phyloP scores from a whole-genome alignment of 129 eudicot genomes.

The Apium graveolens region DNA sequence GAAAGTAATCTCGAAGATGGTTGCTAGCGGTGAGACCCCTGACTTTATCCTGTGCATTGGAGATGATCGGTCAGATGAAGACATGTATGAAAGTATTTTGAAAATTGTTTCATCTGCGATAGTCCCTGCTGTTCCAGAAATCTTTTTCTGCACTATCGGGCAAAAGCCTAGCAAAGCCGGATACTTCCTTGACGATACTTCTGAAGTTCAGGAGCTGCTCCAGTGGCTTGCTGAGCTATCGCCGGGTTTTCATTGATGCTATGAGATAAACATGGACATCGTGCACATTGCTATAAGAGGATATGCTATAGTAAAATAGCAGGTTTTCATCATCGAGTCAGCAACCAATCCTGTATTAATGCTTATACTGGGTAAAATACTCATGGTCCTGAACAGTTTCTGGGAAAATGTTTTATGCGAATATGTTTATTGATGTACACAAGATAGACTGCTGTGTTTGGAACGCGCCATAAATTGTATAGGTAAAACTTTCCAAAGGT shows the following conservation, averaged over 20 bases:
- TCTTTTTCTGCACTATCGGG: slow-evolving; percentile 83
- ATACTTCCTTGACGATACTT: slow-evolving; percentile 69
- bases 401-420: background rate
- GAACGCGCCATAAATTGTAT: slow-evolving; percentile 15
- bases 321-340: too few relatives aligned
- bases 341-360: too few relatives aligned
- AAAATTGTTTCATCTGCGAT: slow-evolving; percentile 27
- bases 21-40: slow-evolving; percentile 37
- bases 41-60: slow-evolving; percentile 81
- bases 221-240: slow-evolving; percentile 46
- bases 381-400: background rate
- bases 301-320: background rate
- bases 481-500: slow-evolving; percentile 8
- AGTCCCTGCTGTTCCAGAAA: slow-evolving; percentile 28
- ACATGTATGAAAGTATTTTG: slow-evolving; percentile 72
- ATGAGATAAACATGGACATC: slow-evolving; percentile 14
- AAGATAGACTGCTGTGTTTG: slow-evolving; percentile 12
- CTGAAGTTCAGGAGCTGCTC: slow-evolving; percentile 55
- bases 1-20: slow-evolving; percentile 55
- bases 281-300: slow-evolving; percentile 25
- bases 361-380: background rate
- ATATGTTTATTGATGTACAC: slow-evolving; percentile 9
- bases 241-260: slow-evolving; percentile 54
- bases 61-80: slow-evolving; percentile 85
- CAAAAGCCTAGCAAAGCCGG: slow-evolving; percentile 92